These are phyloP conservation scores for Backusella liffmaniae DNA, from an alignment of 192 early-diverging fungal species.

Conservation along the genomic window DNA sequence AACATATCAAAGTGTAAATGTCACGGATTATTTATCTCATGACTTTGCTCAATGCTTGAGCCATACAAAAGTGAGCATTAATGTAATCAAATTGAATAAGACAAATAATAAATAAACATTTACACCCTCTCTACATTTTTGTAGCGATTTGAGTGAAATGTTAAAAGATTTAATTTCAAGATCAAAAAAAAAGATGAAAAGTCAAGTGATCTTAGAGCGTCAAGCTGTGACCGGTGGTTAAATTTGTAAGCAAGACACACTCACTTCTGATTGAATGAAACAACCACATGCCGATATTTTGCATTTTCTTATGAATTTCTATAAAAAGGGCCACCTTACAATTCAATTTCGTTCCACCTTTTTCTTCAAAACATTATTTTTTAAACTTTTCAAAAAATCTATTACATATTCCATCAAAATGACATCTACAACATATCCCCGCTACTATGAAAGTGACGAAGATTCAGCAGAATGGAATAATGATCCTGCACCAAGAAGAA, in stretches of 20 bases:
- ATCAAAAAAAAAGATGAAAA: background rate
- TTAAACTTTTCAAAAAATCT: background rate
- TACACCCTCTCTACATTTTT: background rate
- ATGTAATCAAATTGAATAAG: background rate
- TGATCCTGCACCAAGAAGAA: constrained; percentile 4
- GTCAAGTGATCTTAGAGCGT: background rate
- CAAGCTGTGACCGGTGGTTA: background rate
- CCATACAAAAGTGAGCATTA: background rate
- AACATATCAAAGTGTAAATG: background rate
- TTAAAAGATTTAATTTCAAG: background rate
- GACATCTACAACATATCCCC: background rate
- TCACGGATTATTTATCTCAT: background rate
- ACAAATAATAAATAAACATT: background rate
- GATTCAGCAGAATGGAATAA: constrained; percentile 11
- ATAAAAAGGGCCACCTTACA: background rate
- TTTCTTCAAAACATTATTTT: background rate
- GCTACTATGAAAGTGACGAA: background rate
- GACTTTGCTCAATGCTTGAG: background rate
- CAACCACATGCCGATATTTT: constrained; percentile 5
- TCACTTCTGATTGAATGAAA: background rate
- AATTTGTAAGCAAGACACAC: constrained; percentile 7
- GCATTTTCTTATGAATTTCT: constrained; percentile 11
- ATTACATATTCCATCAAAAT: background rate
- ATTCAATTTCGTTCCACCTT: background rate
- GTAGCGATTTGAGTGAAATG: background rate